Conservation (phyloP, 2,329 filamentous ascomycete species). For the Nannizziopsis arthrosporioides region DNA sequence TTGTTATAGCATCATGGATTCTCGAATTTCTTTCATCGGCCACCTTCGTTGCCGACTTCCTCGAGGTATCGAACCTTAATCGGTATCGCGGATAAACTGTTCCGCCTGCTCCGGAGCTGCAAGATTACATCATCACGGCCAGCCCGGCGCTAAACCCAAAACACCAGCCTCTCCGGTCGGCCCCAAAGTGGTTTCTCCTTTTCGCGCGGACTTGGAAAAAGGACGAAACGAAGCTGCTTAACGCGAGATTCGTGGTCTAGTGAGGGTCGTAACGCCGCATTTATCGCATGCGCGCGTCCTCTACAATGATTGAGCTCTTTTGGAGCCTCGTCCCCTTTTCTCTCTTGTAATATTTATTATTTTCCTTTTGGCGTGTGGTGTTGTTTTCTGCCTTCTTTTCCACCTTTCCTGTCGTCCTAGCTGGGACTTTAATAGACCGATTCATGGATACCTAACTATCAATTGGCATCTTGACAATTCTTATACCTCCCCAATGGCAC, state of each 20-base stretch:
- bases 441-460: slow-evolving; percentile 9
- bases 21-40: background rate
- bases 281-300: slow-evolving; percentile 9
- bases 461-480: slow-evolving; percentile 1
- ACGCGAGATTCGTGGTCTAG: background rate
- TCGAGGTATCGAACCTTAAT: background rate
- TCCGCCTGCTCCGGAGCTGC: background rate
- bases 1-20: slow-evolving; percentile 42
- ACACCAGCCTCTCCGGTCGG: too few species aligned
- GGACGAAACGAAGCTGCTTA: background rate
- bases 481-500: slow-evolving; percentile 12
- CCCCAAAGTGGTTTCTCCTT: background rate
- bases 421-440: background rate
- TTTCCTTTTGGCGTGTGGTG: slow-evolving; percentile 9
- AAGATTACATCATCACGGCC: background rate
- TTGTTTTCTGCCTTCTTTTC: background rate
- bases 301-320: slow-evolving; percentile 9
- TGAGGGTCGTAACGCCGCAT: slow-evolving; percentile 6
- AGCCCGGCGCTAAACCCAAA: background rate
- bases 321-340: slow-evolving; percentile 3
- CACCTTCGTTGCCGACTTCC: background rate
- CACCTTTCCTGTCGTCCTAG: background rate
- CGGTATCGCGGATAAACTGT: background rate
- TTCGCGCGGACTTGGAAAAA: background rate
- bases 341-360: slow-evolving; percentile 1